Percentiles rank a stretch among this genome's conserved stretches.
phyloP scores from a whole-genome alignment of 106 monocot genomes.

The Dioscorea alata region DNA sequence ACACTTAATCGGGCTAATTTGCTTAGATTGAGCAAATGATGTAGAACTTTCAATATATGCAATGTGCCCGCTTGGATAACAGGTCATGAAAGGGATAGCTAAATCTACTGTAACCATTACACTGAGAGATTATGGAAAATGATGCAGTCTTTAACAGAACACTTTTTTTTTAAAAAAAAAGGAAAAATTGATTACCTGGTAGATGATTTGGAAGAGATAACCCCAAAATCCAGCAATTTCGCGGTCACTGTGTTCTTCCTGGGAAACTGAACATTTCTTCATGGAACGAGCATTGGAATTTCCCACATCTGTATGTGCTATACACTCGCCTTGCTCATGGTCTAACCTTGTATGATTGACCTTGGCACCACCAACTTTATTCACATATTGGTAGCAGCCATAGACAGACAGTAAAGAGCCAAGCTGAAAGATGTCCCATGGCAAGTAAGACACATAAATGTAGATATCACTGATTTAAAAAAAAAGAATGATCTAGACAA shows the following conservation, averaged over 20 bases:
- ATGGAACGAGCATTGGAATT: slow-evolving; percentile 13
- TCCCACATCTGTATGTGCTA: slow-evolving; percentile 20
- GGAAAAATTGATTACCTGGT: slow-evolving; percentile 50
- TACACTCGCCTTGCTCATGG: slow-evolving; percentile 34
- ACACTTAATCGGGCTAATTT: too few species aligned
- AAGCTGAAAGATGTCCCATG: slow-evolving; percentile 39
- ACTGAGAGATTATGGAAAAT: not conserved
- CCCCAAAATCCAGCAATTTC: slow-evolving; percentile 69
- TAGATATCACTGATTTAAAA: not conserved
- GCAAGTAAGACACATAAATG: not conserved
- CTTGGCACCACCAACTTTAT: slow-evolving; percentile 18
- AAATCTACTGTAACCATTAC: not conserved
- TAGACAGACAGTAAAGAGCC: slow-evolving; percentile 70
- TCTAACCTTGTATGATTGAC: slow-evolving; percentile 28
- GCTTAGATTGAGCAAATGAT: too few species aligned
- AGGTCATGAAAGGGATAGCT: not conserved
- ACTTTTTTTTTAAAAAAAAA: not conserved
- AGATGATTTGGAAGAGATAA: slow-evolving; percentile 80
- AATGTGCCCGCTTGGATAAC: too few species aligned
- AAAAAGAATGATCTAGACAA: too few species aligned
- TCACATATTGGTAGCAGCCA: slow-evolving; percentile 61
- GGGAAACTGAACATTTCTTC: slow-evolving; percentile 13
- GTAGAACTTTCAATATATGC: too few species aligned
- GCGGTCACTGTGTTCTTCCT: slow-evolving; percentile 12
- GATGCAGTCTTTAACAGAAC: not conserved